Evolutionary conservation across 2,329 filamentous ascomycete genomes (phyloP), one percentile per base, ranked within the genome.

Genomic region (Massarina eburnea): DNA sequence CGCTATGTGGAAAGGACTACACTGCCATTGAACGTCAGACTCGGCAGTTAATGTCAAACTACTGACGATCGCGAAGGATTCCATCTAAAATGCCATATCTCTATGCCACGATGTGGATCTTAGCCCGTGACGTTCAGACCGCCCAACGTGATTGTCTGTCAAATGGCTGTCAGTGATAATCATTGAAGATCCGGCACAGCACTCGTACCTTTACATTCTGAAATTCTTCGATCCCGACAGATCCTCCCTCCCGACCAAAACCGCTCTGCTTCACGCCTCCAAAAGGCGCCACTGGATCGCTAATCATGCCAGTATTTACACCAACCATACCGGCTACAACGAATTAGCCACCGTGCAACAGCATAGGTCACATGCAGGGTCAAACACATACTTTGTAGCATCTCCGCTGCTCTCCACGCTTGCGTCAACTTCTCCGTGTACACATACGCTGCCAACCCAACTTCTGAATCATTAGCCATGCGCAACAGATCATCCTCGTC

Each of bases 191-290:
- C 7, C 24, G 24, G 24, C 10, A 26, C 24, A 6, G 24, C 10
- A 26, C 10, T 26, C 24, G 10, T 26, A 26, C 24, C 10, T 26
- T 26, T 10, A 10, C 6, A 26, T 26, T 36, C 14, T 36, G 43
- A 21, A 41, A 49, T 14, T 49, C 37, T 12, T 84, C 81, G 51
- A 91, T 83, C 14, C 88, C 88, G 49, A 91, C 88, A 67, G 83
- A 80, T 52, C 85, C 86, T 8, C 89, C 89, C 70, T 94, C 89
- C 35, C 87, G 76, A 2, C 89, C 89, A 58, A 91, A 91, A 1
- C 89, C 89, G 58, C 84, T 89, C 73, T 91, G 78, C 73, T 94
- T 94, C 36, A 94, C 84, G 55, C 89, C 89, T 14, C 89, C 89
- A 63, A 94, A 94, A n/a, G 65, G 66, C 6, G 48, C 32, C 35